Conservation (phyloP, 495 filamentous ascomycete genomes). For the Durotheca rogersii region DNA sequence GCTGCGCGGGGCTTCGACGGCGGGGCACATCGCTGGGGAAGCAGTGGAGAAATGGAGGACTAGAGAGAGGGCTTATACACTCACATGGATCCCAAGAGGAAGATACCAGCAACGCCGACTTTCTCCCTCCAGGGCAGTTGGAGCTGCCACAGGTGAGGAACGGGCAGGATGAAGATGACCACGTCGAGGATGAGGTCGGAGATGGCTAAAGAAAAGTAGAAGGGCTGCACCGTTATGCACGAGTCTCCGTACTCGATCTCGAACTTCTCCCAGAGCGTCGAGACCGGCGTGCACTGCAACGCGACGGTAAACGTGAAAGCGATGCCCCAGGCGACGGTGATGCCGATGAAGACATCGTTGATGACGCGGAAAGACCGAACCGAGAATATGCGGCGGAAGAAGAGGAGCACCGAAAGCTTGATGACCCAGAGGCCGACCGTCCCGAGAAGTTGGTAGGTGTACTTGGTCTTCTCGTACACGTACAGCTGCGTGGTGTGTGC, state of each 20-base stretch:
- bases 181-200: slow-evolving; percentile 16
- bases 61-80: not conserved
- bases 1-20: too few species aligned
- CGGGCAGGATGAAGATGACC: slow-evolving; percentile 14
- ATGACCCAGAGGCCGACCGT: slow-evolving; percentile 9
- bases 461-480: slow-evolving; percentile 16
- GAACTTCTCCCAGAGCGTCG: slow-evolving; percentile 11
- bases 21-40: too few species aligned
- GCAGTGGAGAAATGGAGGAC: too few species aligned
- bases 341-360: slow-evolving; percentile 37
- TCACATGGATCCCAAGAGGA: slow-evolving; percentile 18
- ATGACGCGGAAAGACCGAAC: slow-evolving; percentile 31
- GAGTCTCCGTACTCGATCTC: slow-evolving; percentile 6
- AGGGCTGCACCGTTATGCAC: slow-evolving; percentile 3
- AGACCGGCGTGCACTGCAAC: slow-evolving; percentile 42
- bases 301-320: slow-evolving; percentile 43
- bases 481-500: slow-evolving; percentile 5
- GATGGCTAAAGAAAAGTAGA: slow-evolving; percentile 9
- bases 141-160: slow-evolving; percentile 10
- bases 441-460: slow-evolving; percentile 13
- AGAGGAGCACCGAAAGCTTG: slow-evolving; percentile 27
- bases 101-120: slow-evolving; percentile 12
- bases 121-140: slow-evolving; percentile 11
- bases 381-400: slow-evolving; percentile 48
- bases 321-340: slow-evolving; percentile 39